These are phyloP conservation scores for Colletotrichum tanaceti DNA, from an alignment of 2,329 filamentous ascomycete species.

Conservation along the genomic window DNA sequence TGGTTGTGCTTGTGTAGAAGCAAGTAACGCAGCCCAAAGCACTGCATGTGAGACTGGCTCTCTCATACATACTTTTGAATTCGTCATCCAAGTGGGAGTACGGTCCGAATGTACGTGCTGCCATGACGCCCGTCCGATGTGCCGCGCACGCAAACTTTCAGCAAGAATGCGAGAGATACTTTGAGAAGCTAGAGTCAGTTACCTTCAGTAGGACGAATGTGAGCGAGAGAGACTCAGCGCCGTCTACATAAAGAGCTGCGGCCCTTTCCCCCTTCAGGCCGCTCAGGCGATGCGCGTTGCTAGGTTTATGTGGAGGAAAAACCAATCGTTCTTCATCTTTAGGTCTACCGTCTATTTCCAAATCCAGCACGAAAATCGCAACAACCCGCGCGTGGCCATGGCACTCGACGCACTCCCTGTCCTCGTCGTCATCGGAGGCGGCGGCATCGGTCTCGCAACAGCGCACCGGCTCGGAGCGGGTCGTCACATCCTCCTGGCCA, in stretches of 20 bases:
- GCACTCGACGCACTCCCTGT: conserved; percentile 11
- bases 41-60: no score
- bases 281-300: background rate
- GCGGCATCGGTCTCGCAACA: conserved; percentile 28
- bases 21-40: no score
- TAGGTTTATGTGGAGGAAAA: no score
- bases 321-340: background rate
- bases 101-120: background rate
- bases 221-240: background rate
- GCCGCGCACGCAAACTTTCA: background rate
- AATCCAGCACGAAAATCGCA: no score
- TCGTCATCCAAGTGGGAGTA: background rate
- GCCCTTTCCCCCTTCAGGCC: no score
- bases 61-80: background rate
- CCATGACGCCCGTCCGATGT: background rate
- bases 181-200: no score
- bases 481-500: conserved; percentile 24
- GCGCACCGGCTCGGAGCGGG: conserved; percentile 10
- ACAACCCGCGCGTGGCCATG: background rate
- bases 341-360: no score
- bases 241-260: background rate
- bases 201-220: no score
- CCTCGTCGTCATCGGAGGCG: conserved; percentile 24
- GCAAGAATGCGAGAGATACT: background rate
- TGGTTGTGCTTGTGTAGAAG: background rate